A percentile compares a stretch with the other conserved stretches of the same genome.
Conservation (phyloP, 495 filamentous ascomycete genomes). For the Durotheca rogersii region DNA sequence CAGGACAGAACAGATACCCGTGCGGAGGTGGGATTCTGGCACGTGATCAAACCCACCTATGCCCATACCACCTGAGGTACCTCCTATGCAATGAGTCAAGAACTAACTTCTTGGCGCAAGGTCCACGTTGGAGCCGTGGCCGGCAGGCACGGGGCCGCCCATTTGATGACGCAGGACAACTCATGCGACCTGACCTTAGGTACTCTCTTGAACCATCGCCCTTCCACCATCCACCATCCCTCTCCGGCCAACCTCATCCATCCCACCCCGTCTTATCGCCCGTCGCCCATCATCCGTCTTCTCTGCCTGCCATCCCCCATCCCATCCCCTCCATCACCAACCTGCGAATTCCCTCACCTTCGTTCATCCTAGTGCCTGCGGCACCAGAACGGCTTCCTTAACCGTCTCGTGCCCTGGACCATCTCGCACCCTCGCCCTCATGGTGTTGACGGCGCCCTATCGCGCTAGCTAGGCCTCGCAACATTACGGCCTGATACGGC, state of each 20-base stretch:
- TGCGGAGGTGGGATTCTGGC: too few species aligned
- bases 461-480: neutral
- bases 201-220: neutral
- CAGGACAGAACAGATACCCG: too few species aligned
- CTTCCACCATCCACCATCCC: neutral
- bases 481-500: too few species aligned
- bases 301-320: too few species aligned
- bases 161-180: constrained; percentile 37
- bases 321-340: constrained; percentile 5
- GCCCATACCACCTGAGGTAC: too few species aligned
- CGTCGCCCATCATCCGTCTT: neutral
- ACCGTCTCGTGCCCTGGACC: too few species aligned
- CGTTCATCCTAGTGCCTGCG: neutral
- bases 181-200: constrained; percentile 13
- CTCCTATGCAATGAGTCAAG: constrained; percentile 5
- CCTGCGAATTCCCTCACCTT: neutral
- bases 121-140: too few species aligned
- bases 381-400: too few species aligned
- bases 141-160: constrained; percentile 6
- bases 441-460: constrained; percentile 4
- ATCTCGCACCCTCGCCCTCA: constrained; percentile 17
- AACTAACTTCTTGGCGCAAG: constrained; percentile 4
- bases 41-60: too few species aligned
- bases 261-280: too few species aligned
- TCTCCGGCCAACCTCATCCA: neutral